A percentile compares a stretch with the other conserved stretches of the same genome.
These are phyloP conservation scores for Citrus hindsii DNA, from an alignment of 345 rosid species.

Conservation along the genomic window DNA sequence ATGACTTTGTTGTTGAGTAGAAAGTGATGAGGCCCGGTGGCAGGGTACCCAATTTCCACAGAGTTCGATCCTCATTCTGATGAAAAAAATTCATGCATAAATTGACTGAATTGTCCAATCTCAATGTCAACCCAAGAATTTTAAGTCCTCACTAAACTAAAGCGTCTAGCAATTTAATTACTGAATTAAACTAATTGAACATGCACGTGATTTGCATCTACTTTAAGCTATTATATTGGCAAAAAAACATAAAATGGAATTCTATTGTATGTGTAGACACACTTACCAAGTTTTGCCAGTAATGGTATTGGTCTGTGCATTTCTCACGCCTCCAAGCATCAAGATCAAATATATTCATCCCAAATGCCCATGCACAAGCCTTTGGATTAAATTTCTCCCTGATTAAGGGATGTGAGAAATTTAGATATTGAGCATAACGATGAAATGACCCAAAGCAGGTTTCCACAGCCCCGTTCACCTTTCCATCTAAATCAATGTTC, in stretches of 20 bases:
- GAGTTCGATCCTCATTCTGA: slow-evolving; percentile 63
- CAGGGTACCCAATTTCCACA: slow-evolving; percentile 75
- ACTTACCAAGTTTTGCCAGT: slow-evolving; percentile 42
- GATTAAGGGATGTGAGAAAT: slow-evolving; percentile 70
- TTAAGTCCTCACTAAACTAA: neutral
- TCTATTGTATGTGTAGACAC: neutral
- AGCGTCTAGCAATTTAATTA: neutral
- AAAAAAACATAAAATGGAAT: neutral
- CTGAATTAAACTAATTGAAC: neutral
- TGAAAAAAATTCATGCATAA: neutral
- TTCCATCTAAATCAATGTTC: slow-evolving; percentile 82
- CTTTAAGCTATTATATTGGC: neutral
- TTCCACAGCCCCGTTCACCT: slow-evolving; percentile 94
- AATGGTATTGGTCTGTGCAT: slow-evolving; percentile 31
- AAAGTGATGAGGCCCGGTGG: slow-evolving; percentile 90
- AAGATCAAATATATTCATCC: slow-evolving; percentile 90
- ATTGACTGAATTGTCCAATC: neutral
- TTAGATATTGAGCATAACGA: slow-evolving; percentile 69
- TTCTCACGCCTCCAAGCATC: slow-evolving; percentile 68
- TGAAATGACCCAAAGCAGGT: slow-evolving; percentile 93
- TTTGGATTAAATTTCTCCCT: slow-evolving; percentile 65
- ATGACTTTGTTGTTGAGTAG: slow-evolving; percentile 72
- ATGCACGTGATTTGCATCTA: neutral
- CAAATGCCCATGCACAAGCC: slow-evolving; percentile 95
- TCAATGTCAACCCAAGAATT: neutral